A percentile compares a stretch with the other conserved stretches of the same genome.
phyloP scores from a whole-genome alignment of 108 stramenopile species.

The Seminavis robusta region DNA sequence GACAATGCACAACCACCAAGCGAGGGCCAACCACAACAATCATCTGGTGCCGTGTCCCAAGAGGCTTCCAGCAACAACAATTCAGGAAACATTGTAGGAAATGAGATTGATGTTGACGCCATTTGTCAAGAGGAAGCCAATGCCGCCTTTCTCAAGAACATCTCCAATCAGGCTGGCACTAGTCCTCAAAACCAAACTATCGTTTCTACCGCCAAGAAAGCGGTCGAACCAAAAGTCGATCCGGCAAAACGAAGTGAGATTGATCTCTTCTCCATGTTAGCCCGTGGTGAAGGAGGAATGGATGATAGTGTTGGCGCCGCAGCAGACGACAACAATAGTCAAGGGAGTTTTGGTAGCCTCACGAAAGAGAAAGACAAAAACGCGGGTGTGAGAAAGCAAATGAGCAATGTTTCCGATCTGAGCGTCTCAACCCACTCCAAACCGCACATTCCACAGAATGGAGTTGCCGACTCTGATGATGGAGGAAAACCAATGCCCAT shows the following conservation, averaged over 20 bases:
- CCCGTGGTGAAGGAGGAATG: slow-evolving; percentile 32
- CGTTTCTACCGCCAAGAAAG: neutral
- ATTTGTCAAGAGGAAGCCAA: neutral
- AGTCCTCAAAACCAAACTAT: neutral
- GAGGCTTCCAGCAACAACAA: too few relatives aligned
- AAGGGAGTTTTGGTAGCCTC: too few relatives aligned
- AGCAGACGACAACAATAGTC: too few relatives aligned
- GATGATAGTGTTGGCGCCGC: slow-evolving; percentile 5
- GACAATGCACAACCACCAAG: neutral
- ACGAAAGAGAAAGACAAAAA: too few relatives aligned
- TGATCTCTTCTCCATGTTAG: slow-evolving; percentile 57
- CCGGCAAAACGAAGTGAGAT: slow-evolving; percentile 21
- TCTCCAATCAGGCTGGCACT: too few relatives aligned
- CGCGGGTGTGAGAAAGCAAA: too few relatives aligned
- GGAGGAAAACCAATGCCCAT: neutral
- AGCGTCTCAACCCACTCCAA: too few relatives aligned
- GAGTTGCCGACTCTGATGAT: neutral
- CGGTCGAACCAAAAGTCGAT: neutral
- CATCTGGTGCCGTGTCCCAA: neutral
- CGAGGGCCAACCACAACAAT: neutral
- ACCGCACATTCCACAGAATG: too few relatives aligned
- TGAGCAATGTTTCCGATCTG: too few relatives aligned
- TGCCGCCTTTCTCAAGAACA: too few relatives aligned
- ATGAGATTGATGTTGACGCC: slow-evolving; percentile 7
- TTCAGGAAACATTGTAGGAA: too few relatives aligned